Base-by-base conservation (phyloP, 2,329 filamentous ascomycete genomes). In the Trichoderma gracile region DNA sequence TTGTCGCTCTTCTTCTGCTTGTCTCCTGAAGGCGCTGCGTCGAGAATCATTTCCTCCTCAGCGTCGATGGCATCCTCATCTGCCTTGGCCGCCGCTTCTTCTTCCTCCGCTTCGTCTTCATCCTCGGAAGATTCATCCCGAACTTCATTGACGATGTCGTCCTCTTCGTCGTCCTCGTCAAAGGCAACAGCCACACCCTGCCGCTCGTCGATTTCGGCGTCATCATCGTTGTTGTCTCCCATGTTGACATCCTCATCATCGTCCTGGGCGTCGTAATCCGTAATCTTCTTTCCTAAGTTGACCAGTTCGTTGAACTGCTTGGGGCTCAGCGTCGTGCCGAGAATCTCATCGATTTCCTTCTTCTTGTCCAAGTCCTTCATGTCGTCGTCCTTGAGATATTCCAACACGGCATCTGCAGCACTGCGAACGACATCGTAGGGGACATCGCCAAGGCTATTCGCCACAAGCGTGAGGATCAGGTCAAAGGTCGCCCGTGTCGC, bases 351-450 rank as follows among this genome's bases (percentile, higher is more conserved):
- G 49, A 98, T 87, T 75, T 97, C 93, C 78, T 93, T 97, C 82
- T 99, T 99, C 82, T 96, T 97, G 76, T 99, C 95, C 66, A 96
- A 91, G 75, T 99, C 95, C 77, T 98, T 98, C 80, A 97, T 82
- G 68, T 93, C 90, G 68, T 97, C 93, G 71, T 98, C 93, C 77
- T 99, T 99, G 50, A 99, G 81, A 68, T 90, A 92, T 75, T 99
- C 95, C 60, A 99, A 77, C 3, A 93, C 88, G 3, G 91, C 93
- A 75, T 99, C 95, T 15, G 95, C 94, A 17, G 95, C 96, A 77
- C 95, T 99, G 70, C 92, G 87, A 50, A 96, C 92, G 60, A 96
- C 89, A 73, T 96, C 92, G 68, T 96, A 91, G 1, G 94, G 89
- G 15, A 98, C 94, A 76, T 99, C 95, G 64, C 96, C 95, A 47